Evolutionary conservation across 2,329 filamentous ascomycete genomes (phyloP), one percentile per base, ranked within the genome.

Genomic region (Cytospora paraplurivora): DNA sequence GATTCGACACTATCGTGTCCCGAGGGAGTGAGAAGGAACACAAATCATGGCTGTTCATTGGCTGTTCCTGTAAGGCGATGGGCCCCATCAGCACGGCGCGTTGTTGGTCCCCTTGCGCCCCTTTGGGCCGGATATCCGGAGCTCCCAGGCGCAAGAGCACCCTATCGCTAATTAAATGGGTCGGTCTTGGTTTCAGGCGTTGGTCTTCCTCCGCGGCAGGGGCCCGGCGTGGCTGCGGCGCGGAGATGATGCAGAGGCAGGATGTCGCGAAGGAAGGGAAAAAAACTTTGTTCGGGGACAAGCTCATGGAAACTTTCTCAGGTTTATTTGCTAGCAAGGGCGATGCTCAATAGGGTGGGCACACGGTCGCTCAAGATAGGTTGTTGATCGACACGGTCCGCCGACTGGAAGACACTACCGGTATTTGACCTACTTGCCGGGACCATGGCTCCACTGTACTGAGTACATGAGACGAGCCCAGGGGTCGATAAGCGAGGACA

Each of bases 91-190:
- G n/a, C 35, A 57, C 34, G 59, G 63, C 55, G 52, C 59, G 59
- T 10, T 41, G 56, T 38, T n/a, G 52, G 33, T 32, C 54, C 38
- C 50, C 35, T 21, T 27, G 51, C 33, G 38, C 44, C 34, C 34
- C 47, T 34, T 34, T 38, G 55, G 38, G 37, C 51, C 60, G 51
- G 13, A 38, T 37, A 63, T 41, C 63, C 63, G 63, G 59, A 56
- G 50, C 44, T 44, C 47, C 41, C 47, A 65, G 59, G 59, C 59
- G 53, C 50, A 62, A 49, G 27, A 65, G 56, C 63, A 47, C 53
- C 49, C 63, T 55, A 65, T 63, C 44, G 52, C 44, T 19, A 55
- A 61, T 56, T n/a, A 52, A 41, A 65, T 56, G 60, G 63, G 59
- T 33, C 59, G 59, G 55, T 59, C 52, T 51, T 56, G 51, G 57